Evolutionary conservation across 371 early-diverging fungal genomes (phyloP).

Genomic region (Syncephalastrum racemosum): DNA sequence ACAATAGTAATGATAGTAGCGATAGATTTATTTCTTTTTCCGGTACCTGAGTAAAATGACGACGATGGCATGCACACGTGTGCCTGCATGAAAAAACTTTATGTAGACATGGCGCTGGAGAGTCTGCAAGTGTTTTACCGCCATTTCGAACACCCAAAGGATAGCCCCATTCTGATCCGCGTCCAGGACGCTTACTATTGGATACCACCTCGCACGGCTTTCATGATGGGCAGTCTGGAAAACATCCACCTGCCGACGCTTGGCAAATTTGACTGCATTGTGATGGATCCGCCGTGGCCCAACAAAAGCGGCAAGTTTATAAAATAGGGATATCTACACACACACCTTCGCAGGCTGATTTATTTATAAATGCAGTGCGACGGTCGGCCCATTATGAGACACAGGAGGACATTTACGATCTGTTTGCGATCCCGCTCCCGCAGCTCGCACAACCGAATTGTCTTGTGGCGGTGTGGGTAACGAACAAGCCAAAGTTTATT

Average conservation of each 20-base stretch:
- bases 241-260: slow-evolving; percentile 12
- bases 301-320: slow-evolving; percentile 56
- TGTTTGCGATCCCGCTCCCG: slow-evolving; percentile 63
- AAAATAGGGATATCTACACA: no score
- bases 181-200: slow-evolving; percentile 29
- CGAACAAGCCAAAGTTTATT: slow-evolving; percentile 66
- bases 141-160: slow-evolving; percentile 15
- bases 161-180: slow-evolving; percentile 12
- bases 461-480: slow-evolving; percentile 75
- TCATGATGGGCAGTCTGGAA: slow-evolving; percentile 38
- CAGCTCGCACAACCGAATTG: slow-evolving; percentile 29
- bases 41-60: background rate
- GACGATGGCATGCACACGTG: background rate
- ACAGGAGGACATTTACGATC: slow-evolving; percentile 60
- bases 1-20: background rate
- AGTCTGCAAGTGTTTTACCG: slow-evolving; percentile 33
- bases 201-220: slow-evolving; percentile 35
- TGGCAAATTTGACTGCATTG: slow-evolving; percentile 57
- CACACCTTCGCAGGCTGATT: background rate
- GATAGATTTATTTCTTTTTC: no score
- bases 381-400: slow-evolving; percentile 59
- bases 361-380: slow-evolving; percentile 28
- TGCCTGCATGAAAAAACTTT: background rate
- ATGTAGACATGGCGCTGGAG: slow-evolving; percentile 19
- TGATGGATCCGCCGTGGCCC: slow-evolving; percentile 83